Conservation (phyloP, 345 rosid species). For the Ceriops tagal region DNA sequence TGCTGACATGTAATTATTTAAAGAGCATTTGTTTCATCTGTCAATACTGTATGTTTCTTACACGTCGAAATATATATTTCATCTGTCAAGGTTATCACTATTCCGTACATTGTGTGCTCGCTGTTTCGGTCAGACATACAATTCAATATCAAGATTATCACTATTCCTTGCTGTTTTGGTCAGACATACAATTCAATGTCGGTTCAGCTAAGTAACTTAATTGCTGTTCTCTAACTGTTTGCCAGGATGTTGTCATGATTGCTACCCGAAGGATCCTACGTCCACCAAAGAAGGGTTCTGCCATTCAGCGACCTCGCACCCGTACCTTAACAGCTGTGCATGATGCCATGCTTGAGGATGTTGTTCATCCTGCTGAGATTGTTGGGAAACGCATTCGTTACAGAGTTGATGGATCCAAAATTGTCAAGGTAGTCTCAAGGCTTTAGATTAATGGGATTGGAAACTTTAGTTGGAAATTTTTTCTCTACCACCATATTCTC, state of each 20-base stretch:
- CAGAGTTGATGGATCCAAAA: constrained; percentile 64
- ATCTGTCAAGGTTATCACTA: no score
- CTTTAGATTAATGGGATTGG: no score
- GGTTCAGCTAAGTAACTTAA: not conserved
- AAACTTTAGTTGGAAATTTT: no score
- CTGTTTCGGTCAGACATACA: not conserved
- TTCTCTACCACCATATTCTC: no score
- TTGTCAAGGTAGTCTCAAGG: constrained; percentile 42
- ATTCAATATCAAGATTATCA: not conserved
- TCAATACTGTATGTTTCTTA: no score
- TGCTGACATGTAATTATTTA: no score
- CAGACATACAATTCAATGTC: not conserved
- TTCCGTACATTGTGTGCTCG: no score
- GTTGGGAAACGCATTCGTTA: constrained; percentile 66
- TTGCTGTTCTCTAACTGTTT: not conserved
- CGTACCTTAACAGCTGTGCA: constrained; percentile 71
- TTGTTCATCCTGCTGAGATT: constrained; percentile 76
- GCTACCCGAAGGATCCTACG: constrained; percentile 64
- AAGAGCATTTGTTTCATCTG: no score
- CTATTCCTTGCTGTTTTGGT: no score
- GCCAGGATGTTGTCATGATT: constrained; percentile 65
- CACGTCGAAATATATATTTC: no score
- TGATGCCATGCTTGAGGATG: constrained; percentile 69
- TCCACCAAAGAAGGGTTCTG: constrained; percentile 84
- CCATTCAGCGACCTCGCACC: constrained; percentile 65